A percentile compares a stretch with the other conserved stretches of the same genome.
These are phyloP conservation scores for Trametopsis cervina DNA, from an alignment of 768 basidiomycete genomes.

Conservation along the genomic window DNA sequence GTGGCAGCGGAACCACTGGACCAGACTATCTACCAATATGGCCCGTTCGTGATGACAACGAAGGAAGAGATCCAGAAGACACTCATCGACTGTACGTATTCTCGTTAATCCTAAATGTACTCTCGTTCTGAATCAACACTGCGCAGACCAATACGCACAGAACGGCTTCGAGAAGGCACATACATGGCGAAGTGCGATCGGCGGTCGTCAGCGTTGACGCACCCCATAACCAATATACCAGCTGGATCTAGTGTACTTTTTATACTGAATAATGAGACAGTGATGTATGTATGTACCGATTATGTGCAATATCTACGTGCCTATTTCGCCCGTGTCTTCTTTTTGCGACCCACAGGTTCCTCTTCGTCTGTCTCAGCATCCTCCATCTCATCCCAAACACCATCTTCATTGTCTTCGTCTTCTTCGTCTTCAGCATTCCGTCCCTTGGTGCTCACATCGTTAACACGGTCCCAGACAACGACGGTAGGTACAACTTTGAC, in stretches of 20 bases:
- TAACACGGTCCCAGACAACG: slow-evolving; percentile 51
- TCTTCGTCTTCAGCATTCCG: slow-evolving; percentile 38
- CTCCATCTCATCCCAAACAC: slow-evolving; percentile 65
- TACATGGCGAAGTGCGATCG: slow-evolving; percentile 84
- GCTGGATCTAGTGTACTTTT: not conserved
- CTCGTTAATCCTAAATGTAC: not conserved
- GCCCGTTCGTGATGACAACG: slow-evolving; percentile 83
- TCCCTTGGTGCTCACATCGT: slow-evolving; percentile 11
- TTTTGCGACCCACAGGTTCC: slow-evolving; percentile 20
- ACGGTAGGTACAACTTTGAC: slow-evolving; percentile 56
- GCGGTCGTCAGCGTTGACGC: slow-evolving; percentile 19
- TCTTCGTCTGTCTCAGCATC: slow-evolving; percentile 36
- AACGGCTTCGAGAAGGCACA: slow-evolving; percentile 93
- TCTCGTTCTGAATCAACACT: not conserved
- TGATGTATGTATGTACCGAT: not conserved
- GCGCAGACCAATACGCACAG: slow-evolving; percentile 55
- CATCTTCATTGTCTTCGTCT: slow-evolving; percentile 41
- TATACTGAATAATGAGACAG: not conserved
- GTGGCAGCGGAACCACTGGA: slow-evolving; percentile 85
- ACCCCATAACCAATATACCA: not conserved
- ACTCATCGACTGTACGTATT: slow-evolving; percentile 63
- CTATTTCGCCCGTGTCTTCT: slow-evolving; percentile 14
- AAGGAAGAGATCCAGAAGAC: slow-evolving; percentile 77
- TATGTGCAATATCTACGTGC: not conserved
- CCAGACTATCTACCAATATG: slow-evolving; percentile 83